These are phyloP conservation scores for Colletotrichum endophyticum DNA, from an alignment of 2,329 filamentous ascomycete species.

Conservation along the genomic window DNA sequence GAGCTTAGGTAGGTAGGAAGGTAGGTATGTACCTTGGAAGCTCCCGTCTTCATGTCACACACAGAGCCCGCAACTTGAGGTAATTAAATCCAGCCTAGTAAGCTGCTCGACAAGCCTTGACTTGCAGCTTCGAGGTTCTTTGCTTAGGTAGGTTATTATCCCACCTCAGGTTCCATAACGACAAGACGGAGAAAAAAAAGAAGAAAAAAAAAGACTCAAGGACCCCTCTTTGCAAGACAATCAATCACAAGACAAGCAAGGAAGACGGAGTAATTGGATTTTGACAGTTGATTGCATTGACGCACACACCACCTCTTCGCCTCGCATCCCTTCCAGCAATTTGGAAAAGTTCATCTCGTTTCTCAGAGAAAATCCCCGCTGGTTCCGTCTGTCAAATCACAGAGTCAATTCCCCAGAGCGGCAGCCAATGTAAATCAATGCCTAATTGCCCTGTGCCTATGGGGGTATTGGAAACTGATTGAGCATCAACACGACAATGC, in stretches of 20 bases:
- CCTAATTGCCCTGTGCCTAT: not conserved
- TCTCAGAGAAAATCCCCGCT: not conserved
- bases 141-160: not conserved
- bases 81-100: not conserved
- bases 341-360: constrained; percentile 9
- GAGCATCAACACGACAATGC: not conserved
- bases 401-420: not conserved
- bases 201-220: not conserved
- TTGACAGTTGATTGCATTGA: not conserved
- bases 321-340: not conserved
- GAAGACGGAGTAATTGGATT: not conserved
- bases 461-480: not conserved
- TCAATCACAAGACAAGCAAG: not conserved
- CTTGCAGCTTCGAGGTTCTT: not conserved
- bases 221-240: not conserved
- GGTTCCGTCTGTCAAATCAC: not conserved
- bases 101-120: not conserved
- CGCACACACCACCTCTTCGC: not conserved
- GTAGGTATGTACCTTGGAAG: not conserved
- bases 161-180: no score
- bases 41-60: not conserved
- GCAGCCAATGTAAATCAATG: constrained; percentile 14
- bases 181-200: no score
- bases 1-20: not conserved
- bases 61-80: not conserved